Conservation (phyloP, 306 rosid genomes). For the Styphnolobium japonicum region DNA sequence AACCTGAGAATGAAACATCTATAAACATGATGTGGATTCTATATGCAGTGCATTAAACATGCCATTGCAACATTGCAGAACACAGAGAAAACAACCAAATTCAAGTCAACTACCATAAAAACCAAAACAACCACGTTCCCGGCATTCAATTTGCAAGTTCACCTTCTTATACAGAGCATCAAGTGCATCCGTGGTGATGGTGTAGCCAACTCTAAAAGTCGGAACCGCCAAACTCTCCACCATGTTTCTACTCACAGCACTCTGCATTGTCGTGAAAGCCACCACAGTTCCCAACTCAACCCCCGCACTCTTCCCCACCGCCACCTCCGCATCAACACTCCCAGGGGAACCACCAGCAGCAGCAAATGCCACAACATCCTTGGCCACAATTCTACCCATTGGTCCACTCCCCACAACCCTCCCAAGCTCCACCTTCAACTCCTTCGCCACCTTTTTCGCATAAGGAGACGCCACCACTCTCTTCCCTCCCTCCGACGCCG, state of each 20-base stretch:
- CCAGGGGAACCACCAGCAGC: slow-evolving; percentile 22
- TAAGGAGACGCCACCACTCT: slow-evolving; percentile 89
- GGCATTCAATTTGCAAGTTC: neutral
- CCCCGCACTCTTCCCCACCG: slow-evolving; percentile 17
- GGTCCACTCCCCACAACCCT: slow-evolving; percentile 78
- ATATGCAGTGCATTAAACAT: neutral
- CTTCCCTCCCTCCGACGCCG: slow-evolving; percentile 93
- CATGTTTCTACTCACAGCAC: slow-evolving; percentile 93
- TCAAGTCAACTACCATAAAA: neutral
- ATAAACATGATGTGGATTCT: neutral
- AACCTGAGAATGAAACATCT: neutral
- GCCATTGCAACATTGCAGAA: neutral
- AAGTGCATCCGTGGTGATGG: slow-evolving; percentile 76
- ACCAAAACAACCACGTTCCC: neutral
- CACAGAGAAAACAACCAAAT: neutral
- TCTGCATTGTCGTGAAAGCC: slow-evolving; percentile 97
- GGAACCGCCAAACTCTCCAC: slow-evolving; percentile 81
- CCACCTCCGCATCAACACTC: neutral
- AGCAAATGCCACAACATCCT: slow-evolving; percentile 81
- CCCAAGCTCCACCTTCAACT: slow-evolving; percentile 72
- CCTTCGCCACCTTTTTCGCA: slow-evolving; percentile 93
- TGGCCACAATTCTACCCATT: slow-evolving; percentile 84
- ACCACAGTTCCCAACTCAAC: slow-evolving; percentile 79
- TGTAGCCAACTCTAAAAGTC: slow-evolving; percentile 91
- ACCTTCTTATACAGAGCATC: slow-evolving; percentile 97